Conservation (phyloP, 768 basidiomycete genomes). For the Suillus fuscotomentosus region DNA sequence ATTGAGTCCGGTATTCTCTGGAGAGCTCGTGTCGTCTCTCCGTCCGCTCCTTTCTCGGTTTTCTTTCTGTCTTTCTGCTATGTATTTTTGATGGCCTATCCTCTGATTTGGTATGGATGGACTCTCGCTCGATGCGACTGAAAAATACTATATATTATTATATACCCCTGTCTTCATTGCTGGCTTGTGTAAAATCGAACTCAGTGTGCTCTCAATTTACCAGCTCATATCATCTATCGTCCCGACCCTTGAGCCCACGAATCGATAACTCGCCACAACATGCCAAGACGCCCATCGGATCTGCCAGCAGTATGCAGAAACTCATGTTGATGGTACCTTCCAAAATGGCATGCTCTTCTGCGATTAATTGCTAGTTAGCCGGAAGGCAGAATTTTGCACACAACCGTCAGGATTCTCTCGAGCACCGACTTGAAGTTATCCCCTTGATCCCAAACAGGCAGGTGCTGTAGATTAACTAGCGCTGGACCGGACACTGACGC, state of each 20-base stretch:
- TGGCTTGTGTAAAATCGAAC: neutral
- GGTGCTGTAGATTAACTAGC: slow-evolving; percentile 11
- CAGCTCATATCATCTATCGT: no score
- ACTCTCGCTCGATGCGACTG: slow-evolving; percentile 2
- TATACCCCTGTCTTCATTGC: neutral
- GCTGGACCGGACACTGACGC: neutral
- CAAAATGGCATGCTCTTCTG: neutral
- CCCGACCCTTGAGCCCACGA: no score
- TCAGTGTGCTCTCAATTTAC: neutral
- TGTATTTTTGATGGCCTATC: neutral
- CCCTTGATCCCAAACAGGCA: slow-evolving; percentile 17
- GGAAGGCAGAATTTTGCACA: neutral
- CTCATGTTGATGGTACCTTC: neutral
- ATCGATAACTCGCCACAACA: no score
- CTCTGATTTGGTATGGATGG: neutral
- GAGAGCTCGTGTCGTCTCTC: neutral
- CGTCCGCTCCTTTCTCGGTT: neutral
- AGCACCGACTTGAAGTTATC: neutral
- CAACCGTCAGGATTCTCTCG: neutral
- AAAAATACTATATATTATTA: neutral
- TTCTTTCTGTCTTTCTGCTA: no score
- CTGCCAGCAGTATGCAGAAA: neutral
- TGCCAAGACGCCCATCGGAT: neutral
- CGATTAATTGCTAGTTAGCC: neutral
- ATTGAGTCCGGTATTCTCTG: neutral